A percentile compares a stretch with the other conserved stretches of the same genome.
phyloP scores from a whole-genome alignment of 1,284 basidiomycete species.

The Ustilago esculenta region DNA sequence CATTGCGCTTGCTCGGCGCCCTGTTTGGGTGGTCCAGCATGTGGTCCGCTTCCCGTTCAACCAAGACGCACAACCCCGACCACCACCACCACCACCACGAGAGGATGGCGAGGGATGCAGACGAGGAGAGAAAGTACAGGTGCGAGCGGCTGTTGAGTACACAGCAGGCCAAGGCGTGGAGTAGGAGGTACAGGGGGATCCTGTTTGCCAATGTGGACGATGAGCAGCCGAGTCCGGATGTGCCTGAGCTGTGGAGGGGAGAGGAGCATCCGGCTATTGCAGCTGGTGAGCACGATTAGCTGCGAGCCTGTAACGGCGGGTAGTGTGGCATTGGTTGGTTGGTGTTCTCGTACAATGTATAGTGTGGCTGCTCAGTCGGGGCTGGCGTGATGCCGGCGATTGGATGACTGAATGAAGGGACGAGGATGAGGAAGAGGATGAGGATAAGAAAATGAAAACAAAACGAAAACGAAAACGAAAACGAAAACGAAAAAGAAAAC shows the following conservation, averaged over 20 bases:
- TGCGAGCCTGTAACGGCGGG: too few species aligned
- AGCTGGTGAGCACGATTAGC: slow-evolving; percentile 11
- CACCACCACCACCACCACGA: background rate
- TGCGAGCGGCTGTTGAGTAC: slow-evolving; percentile 43
- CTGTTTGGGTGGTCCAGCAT: slow-evolving; percentile 38
- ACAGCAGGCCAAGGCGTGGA: slow-evolving; percentile 52
- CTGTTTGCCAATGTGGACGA: slow-evolving; percentile 48
- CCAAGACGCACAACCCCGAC: background rate
- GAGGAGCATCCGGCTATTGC: slow-evolving; percentile 49
- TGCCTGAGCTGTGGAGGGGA: slow-evolving; percentile 43
- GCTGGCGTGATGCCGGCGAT: too few species aligned
- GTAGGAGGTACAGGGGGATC: slow-evolving; percentile 37
- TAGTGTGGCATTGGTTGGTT: too few species aligned
- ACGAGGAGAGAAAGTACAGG: slow-evolving; percentile 33
- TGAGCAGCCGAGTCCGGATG: slow-evolving; percentile 37
- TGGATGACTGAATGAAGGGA: background rate
- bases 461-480: too few species aligned
- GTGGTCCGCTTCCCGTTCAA: slow-evolving; percentile 9
- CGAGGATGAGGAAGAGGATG: background rate
- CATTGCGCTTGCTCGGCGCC: slow-evolving; percentile 37
- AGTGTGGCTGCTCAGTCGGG: too few species aligned
- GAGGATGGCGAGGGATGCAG: slow-evolving; percentile 12
- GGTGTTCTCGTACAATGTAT: too few species aligned
- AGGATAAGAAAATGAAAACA: too few species aligned
- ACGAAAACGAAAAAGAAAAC: too few species aligned